phyloP scores from a whole-genome alignment of 2,329 filamentous ascomycete genomes.

The Ophiostoma perfectum region DNA sequence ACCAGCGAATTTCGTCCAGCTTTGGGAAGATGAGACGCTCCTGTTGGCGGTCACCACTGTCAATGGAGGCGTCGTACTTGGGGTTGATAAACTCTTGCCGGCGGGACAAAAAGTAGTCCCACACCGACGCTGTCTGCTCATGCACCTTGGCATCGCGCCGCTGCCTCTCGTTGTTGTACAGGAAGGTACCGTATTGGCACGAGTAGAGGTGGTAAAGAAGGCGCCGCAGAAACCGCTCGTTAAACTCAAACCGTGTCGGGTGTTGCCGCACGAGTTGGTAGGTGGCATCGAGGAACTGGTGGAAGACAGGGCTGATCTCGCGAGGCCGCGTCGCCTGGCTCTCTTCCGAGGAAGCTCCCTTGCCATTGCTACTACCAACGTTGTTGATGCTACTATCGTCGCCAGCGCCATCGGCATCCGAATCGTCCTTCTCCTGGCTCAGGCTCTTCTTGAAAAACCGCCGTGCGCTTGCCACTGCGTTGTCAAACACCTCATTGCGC shows the following conservation, averaged over 20 bases:
- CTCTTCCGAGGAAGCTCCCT: slow-evolving; percentile 36
- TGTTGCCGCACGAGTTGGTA: slow-evolving; percentile 85
- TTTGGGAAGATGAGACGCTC: slow-evolving; percentile 81
- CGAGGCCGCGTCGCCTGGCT: slow-evolving; percentile 71
- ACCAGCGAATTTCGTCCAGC: slow-evolving; percentile 80
- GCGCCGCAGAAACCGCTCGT: slow-evolving; percentile 83
- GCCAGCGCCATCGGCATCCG: slow-evolving; percentile 51
- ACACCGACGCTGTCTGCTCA: slow-evolving; percentile 77
- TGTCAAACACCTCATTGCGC: slow-evolving; percentile 72
- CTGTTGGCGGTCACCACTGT: slow-evolving; percentile 72
- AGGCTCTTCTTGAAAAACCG: slow-evolving; percentile 83
- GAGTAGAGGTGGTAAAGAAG: slow-evolving; percentile 91
- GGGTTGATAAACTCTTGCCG: slow-evolving; percentile 76
- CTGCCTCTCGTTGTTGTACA: slow-evolving; percentile 92
- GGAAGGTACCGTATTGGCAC: slow-evolving; percentile 93
- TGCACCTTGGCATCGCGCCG: slow-evolving; percentile 63
- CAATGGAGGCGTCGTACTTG: slow-evolving; percentile 66
- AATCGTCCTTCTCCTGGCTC: slow-evolving; percentile 54
- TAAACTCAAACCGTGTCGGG: slow-evolving; percentile 89
- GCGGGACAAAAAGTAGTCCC: slow-evolving; percentile 88
- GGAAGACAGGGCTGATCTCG: slow-evolving; percentile 92
- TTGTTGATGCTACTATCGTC: slow-evolving; percentile 32
- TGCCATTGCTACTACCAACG: slow-evolving; percentile 30
- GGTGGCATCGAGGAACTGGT: slow-evolving; percentile 91
- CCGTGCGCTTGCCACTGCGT: slow-evolving; percentile 75